phyloP scores from a whole-genome alignment of 495 filamentous ascomycete genomes.

The Xylaria intraflava region DNA sequence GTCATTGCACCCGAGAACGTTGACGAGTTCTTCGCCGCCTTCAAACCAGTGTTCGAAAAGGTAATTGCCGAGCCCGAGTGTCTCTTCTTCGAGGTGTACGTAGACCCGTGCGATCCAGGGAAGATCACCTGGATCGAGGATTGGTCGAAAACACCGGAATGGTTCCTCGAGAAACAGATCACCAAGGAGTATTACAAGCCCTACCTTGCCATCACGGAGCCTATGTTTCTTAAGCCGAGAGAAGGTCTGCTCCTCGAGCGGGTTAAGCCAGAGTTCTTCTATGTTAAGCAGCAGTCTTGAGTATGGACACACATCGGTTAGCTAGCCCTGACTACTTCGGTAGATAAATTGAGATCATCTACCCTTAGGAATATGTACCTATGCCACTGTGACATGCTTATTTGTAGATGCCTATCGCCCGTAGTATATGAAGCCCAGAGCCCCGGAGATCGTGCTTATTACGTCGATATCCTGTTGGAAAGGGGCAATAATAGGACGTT shows the following conservation, averaged over 20 bases:
- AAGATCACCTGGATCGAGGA: constrained; percentile 41
- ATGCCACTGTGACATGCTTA: too few species aligned
- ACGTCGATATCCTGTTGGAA: too few species aligned
- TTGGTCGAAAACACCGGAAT: constrained; percentile 19
- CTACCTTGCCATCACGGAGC: constrained; percentile 38
- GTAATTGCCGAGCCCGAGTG: constrained; percentile 39
- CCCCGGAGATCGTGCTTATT: too few species aligned
- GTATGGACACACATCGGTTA: too few species aligned
- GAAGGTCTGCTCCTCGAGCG: constrained; percentile 31
- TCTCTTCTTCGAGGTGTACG: constrained; percentile 42
- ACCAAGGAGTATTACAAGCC: constrained; percentile 45
- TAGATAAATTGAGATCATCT: too few species aligned
- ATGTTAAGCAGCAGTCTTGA: too few species aligned
- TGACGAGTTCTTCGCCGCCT: constrained; percentile 33
- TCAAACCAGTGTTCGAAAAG: constrained; percentile 33
- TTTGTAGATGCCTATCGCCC: too few species aligned
- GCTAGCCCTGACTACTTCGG: too few species aligned
- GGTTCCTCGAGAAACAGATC: constrained; percentile 28
- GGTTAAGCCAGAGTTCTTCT: not conserved
- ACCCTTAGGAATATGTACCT: too few species aligned
- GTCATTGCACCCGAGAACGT: constrained; percentile 35
- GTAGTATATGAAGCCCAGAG: too few species aligned
- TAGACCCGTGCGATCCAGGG: constrained; percentile 30
- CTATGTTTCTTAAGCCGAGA: constrained; percentile 41
- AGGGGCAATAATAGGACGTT: too few species aligned